phyloP scores from a whole-genome alignment of 306 rosid genomes.

The Clitoria ternatea region DNA sequence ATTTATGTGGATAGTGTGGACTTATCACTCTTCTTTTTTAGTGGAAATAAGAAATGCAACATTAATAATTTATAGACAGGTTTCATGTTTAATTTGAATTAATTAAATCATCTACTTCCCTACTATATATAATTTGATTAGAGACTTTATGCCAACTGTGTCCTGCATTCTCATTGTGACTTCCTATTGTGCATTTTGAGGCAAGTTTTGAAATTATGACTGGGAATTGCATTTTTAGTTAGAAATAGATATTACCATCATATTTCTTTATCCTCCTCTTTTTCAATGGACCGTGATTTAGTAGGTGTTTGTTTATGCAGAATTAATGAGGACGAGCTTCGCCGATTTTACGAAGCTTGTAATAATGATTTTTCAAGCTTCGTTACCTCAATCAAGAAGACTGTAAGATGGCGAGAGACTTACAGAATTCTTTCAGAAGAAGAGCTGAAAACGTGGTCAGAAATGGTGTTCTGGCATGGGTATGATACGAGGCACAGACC shows the following conservation, averaged over 20 bases:
- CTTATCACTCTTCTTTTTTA: not conserved
- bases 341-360: constrained; percentile 58
- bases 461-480: constrained; percentile 76
- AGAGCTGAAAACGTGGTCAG: constrained; percentile 72
- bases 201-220: not conserved
- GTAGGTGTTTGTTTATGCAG: constrained; percentile 64
- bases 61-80: not conserved
- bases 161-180: not conserved
- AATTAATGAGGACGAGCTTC: constrained; percentile 60
- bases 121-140: not conserved
- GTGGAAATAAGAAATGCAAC: not conserved
- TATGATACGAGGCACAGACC: constrained; percentile 61
- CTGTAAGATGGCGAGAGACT: constrained; percentile 69
- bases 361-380: constrained; percentile 57
- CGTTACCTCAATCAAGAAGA: constrained; percentile 70
- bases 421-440: constrained; percentile 62
- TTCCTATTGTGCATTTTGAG: not conserved
- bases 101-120: not conserved
- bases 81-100: not conserved
- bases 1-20: not conserved
- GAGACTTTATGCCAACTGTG: not conserved
- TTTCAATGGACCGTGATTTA: constrained; percentile 44
- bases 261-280: constrained; percentile 30
- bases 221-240: constrained; percentile 6
- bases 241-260: constrained; percentile 20